These are phyloP conservation scores for Fusarium sp. DNA, from an alignment of 2,329 filamentous ascomycete genomes.

Conservation along the genomic window DNA sequence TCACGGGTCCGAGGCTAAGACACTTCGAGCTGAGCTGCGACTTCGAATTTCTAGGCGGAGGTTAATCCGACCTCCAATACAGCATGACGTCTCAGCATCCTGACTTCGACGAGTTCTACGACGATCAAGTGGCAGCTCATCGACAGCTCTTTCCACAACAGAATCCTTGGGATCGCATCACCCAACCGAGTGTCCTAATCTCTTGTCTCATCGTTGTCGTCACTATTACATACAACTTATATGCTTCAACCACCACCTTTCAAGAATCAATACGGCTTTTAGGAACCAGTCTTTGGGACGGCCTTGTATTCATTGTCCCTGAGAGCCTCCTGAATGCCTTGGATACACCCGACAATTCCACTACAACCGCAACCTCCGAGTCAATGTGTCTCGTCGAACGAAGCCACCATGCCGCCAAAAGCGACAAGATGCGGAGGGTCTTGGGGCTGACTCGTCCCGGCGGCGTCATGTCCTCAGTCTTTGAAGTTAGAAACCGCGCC, in stretches of 20 bases:
- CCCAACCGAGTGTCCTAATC: slow-evolving; percentile 49
- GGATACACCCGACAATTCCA: slow-evolving; percentile 64
- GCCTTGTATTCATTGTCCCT: slow-evolving; percentile 66
- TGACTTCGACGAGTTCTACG: slow-evolving; percentile 49
- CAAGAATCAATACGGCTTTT: slow-evolving; percentile 41
- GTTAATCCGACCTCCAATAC: slow-evolving; percentile 11
- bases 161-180: slow-evolving; percentile 46
- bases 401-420: slow-evolving; percentile 67
- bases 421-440: slow-evolving; percentile 70
- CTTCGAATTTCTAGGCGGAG: slow-evolving; percentile 14
- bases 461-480: slow-evolving; percentile 65
- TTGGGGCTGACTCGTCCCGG: slow-evolving; percentile 65
- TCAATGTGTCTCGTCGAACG: slow-evolving; percentile 51
- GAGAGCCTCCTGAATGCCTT: slow-evolving; percentile 65
- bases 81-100: slow-evolving; percentile 49
- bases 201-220: slow-evolving; percentile 47
- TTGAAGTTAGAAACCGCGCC: slow-evolving; percentile 66
- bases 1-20: slow-evolving; percentile 40
- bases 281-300: slow-evolving; percentile 67
- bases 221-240: slow-evolving; percentile 48
- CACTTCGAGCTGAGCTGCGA: slow-evolving; percentile 26
- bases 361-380: slow-evolving; percentile 53
- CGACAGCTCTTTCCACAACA: slow-evolving; percentile 45
- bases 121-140: slow-evolving; percentile 48
- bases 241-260: slow-evolving; percentile 47